Conservation (phyloP, 2,329 filamentous ascomycete genomes). For the Verticillium zaregamsianum region DNA sequence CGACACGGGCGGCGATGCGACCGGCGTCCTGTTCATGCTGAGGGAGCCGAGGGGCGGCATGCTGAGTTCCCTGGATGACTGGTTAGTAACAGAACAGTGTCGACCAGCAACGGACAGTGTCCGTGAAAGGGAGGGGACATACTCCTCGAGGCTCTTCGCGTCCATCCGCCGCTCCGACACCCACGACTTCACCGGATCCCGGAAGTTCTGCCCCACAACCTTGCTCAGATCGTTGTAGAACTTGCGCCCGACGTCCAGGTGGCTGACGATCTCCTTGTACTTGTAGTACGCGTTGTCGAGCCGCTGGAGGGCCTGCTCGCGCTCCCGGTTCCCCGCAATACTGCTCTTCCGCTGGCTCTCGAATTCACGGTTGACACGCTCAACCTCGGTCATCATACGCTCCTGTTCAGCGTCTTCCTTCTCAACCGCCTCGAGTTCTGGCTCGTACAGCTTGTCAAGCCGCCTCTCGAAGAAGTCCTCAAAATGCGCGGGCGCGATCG, state of each 20-base stretch:
- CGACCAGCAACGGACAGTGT: too few species aligned
- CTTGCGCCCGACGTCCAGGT: conserved; percentile 85
- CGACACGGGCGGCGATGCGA: conserved; percentile 15
- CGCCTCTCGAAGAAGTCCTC: conserved; percentile 85
- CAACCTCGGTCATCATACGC: conserved; percentile 62
- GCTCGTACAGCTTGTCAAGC: conserved; percentile 71
- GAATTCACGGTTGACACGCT: conserved; percentile 75
- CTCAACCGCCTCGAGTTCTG: conserved; percentile 66
- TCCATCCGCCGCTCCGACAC: conserved; percentile 77
- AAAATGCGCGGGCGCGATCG: conserved; percentile 84
- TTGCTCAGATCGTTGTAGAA: conserved; percentile 96
- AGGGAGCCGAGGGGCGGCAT: conserved; percentile 48
- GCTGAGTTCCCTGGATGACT: conserved; percentile 38
- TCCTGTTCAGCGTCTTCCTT: conserved; percentile 76
- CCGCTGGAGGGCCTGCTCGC: conserved; percentile 81
- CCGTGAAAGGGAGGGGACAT: conserved; percentile 23
- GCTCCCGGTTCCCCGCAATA: conserved; percentile 62
- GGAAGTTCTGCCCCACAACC: conserved; percentile 74
- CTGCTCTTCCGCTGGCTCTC: conserved; percentile 64
- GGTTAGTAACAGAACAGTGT: background rate
- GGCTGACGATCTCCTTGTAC: conserved; percentile 93
- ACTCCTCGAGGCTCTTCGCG: conserved; percentile 74
- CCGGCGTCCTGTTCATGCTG: conserved; percentile 27
- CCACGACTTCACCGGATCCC: conserved; percentile 74
- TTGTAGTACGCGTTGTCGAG: conserved; percentile 90